phyloP scores from a whole-genome alignment of 1,284 basidiomycete species.

The Ustilago lituana region DNA sequence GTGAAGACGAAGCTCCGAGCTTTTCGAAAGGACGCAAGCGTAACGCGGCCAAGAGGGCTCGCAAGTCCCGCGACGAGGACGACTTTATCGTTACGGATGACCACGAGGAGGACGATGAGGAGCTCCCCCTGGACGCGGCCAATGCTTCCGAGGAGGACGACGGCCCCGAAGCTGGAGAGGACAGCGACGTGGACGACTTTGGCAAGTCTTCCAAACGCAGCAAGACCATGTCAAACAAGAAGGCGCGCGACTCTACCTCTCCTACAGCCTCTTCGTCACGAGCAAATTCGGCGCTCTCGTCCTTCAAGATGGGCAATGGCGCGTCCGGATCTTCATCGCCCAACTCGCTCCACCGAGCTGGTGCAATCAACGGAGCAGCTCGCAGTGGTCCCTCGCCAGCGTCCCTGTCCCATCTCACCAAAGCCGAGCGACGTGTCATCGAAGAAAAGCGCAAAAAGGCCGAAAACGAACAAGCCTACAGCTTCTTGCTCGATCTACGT shows the following conservation, averaged over 20 bases:
- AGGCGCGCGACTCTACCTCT: background rate
- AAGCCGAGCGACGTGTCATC: constrained; percentile 78
- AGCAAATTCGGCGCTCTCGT: constrained; percentile 15
- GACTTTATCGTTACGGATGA: constrained; percentile 58
- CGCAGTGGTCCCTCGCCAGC: constrained; percentile 19
- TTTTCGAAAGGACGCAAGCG: constrained; percentile 17
- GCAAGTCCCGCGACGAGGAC: constrained; percentile 46
- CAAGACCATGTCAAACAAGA: constrained; percentile 5
- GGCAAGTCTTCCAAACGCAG: constrained; percentile 16
- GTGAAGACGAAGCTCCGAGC: constrained; percentile 32
- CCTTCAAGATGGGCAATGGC: constrained; percentile 32
- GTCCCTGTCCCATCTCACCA: constrained; percentile 76
- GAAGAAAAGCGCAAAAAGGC: constrained; percentile 75
- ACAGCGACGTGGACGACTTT: constrained; percentile 25
- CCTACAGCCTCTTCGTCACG: constrained; percentile 13
- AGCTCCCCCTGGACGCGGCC: constrained; percentile 30
- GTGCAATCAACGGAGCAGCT: constrained; percentile 10
- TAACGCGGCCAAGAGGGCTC: constrained; percentile 26
- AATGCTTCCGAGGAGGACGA: constrained; percentile 26
- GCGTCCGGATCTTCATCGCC: constrained; percentile 21
- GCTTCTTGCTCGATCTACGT: constrained; percentile 79
- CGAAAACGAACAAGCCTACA: constrained; percentile 80
- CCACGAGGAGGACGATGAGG: constrained; percentile 37
- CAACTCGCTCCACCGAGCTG: background rate
- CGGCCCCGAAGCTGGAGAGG: constrained; percentile 11